Evolutionary conservation across 2,329 filamentous ascomycete species (phyloP).

Genomic region (Fusarium buxicola): DNA sequence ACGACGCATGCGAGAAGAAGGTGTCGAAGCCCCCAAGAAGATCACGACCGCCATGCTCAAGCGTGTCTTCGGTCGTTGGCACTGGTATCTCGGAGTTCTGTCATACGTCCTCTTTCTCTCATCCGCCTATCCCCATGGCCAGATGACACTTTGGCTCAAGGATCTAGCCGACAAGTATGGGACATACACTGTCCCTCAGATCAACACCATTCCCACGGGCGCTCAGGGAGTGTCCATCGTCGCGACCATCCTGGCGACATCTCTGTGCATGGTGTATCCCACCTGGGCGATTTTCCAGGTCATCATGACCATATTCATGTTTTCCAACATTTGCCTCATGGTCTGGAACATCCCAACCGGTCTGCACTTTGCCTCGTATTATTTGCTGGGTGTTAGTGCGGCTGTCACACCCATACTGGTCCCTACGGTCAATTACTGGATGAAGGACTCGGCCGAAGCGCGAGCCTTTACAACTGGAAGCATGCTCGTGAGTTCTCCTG

Average conservation of each 20-base stretch:
- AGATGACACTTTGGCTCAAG: conserved; percentile 47
- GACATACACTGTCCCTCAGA: conserved; percentile 37
- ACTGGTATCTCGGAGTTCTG: conserved; percentile 42
- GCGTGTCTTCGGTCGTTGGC: conserved; percentile 44
- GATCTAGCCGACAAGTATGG: conserved; percentile 7
- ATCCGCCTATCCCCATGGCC: conserved; percentile 13
- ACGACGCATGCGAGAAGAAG: conserved; percentile 40
- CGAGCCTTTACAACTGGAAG: conserved; percentile 42
- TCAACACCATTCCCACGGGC: conserved; percentile 44
- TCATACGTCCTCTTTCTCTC: conserved; percentile 33
- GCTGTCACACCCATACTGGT: conserved; percentile 43
- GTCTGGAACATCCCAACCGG: conserved; percentile 42
- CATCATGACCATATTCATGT: conserved; percentile 37
- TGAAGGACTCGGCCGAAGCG: conserved; percentile 41
- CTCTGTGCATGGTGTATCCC: conserved; percentile 22
- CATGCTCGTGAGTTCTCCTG: conserved; percentile 26
- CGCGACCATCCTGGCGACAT: conserved; percentile 20
- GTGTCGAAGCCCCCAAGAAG: conserved; percentile 37
- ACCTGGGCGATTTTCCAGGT: conserved; percentile 46
- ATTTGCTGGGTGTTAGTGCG: conserved; percentile 36
- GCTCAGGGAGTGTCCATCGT: conserved; percentile 46
- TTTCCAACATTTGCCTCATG: conserved; percentile 36
- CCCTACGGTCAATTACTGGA: conserved; percentile 39
- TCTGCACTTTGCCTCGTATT: conserved; percentile 35
- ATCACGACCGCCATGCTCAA: conserved; percentile 44